A percentile compares a stretch with the other conserved stretches of the same genome.
Evolutionary conservation across 2,329 filamentous ascomycete genomes (phyloP).

Genomic region (Metarhizium humberi): DNA sequence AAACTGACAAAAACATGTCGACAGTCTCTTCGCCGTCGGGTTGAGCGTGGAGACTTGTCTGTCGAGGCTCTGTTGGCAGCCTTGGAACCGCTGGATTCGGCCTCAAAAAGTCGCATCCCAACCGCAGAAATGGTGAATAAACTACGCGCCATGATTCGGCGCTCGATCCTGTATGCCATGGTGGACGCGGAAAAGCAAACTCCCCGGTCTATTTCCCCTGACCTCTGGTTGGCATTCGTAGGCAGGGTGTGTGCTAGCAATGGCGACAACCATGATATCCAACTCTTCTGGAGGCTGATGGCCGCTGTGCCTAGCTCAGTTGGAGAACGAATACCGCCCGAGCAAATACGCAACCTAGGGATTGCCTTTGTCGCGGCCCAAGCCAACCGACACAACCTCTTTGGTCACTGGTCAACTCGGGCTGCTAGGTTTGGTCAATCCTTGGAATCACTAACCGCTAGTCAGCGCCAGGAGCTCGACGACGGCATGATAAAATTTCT

Average conservation of each 20-base stretch:
- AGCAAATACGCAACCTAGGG: slow-evolving; percentile 8
- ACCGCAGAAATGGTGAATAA: slow-evolving; percentile 7
- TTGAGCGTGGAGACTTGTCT: slow-evolving; percentile 8
- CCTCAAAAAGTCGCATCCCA: slow-evolving; percentile 7
- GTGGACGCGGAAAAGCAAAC: slow-evolving; percentile 3
- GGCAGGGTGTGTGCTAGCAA: slow-evolving; percentile 6
- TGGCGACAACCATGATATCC: slow-evolving; percentile 9
- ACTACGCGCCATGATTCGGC: slow-evolving; percentile 12
- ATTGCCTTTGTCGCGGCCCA: slow-evolving; percentile 10
- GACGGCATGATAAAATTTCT: slow-evolving; percentile 7
- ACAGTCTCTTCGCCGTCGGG: slow-evolving; percentile 7
- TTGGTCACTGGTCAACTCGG: slow-evolving; percentile 9
- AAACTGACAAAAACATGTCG: slow-evolving; percentile 6
- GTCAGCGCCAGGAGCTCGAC: slow-evolving; percentile 8
- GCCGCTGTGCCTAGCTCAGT: slow-evolving; percentile 10
- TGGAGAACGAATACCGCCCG: slow-evolving; percentile 5
- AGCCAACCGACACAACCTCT: slow-evolving; percentile 10
- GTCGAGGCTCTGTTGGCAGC: slow-evolving; percentile 6
- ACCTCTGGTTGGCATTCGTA: slow-evolving; percentile 12
- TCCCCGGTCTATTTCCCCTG: slow-evolving; percentile 1
- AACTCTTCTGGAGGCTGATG: slow-evolving; percentile 11
- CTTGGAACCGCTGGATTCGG: slow-evolving; percentile 13
- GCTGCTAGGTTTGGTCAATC: slow-evolving; percentile 11
- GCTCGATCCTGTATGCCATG: slow-evolving; percentile 11
- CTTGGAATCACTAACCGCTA: slow-evolving; percentile 5